These are phyloP conservation scores for Jatropha podagrica DNA, from an alignment of 441 rosid genomes.

Conservation along the genomic window DNA sequence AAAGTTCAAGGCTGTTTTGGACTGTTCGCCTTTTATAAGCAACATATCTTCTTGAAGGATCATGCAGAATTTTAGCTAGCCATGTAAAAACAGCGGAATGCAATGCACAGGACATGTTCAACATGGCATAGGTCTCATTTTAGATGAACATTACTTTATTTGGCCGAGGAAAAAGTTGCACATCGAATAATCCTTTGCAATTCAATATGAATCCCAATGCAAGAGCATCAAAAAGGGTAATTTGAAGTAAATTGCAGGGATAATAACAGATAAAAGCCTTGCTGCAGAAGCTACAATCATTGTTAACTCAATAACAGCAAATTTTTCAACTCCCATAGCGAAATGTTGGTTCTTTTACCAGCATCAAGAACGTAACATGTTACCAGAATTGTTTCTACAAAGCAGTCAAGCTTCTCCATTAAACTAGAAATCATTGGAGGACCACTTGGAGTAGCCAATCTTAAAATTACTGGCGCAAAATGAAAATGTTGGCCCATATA, in stretches of 20 bases:
- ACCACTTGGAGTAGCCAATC: constrained; percentile 40
- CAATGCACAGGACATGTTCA: constrained; percentile 32
- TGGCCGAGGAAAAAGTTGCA: constrained; percentile 31
- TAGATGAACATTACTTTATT: constrained; percentile 24
- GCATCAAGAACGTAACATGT: constrained; percentile 41
- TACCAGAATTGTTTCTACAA: constrained; percentile 35
- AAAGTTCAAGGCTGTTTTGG: constrained; percentile 23
- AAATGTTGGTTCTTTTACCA: constrained; percentile 29
- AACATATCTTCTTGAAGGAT: constrained; percentile 40
- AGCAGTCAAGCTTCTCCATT: constrained; percentile 35
- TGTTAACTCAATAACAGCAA: constrained; percentile 18
- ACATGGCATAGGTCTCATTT: constrained; percentile 24
- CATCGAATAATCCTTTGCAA: constrained; percentile 45
- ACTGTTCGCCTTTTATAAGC: constrained; percentile 42
- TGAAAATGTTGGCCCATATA: constrained; percentile 27
- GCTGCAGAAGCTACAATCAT: constrained; percentile 22
- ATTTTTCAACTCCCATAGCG: not conserved
- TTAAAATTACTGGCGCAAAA: constrained; percentile 36
- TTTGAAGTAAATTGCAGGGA: constrained; percentile 33
- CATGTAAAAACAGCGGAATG: constrained; percentile 29
- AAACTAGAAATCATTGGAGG: constrained; percentile 36
- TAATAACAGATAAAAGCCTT: constrained; percentile 25
- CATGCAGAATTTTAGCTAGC: constrained; percentile 32
- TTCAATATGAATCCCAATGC: constrained; percentile 40
- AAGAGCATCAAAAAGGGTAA: constrained; percentile 43